A percentile compares a stretch with the other conserved stretches of the same genome.
Conservation (phyloP, 163 green algal species). For the Volvox carteri region DNA sequence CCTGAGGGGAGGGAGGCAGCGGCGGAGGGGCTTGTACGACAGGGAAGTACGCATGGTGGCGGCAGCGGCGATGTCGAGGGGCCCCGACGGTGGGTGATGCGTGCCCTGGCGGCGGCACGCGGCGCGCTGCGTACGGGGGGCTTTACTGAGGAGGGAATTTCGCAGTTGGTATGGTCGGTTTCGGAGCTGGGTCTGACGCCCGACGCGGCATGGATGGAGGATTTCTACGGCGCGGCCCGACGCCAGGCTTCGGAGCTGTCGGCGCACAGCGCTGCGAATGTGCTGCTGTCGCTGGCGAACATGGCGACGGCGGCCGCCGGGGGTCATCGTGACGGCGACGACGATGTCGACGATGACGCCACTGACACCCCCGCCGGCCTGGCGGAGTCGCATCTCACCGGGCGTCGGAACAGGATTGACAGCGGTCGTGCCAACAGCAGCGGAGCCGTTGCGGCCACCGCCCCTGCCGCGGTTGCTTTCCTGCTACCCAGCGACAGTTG, state of each 20-base stretch:
- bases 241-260: constrained; percentile 22
- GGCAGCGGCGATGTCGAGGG: not conserved
- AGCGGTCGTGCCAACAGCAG: not conserved
- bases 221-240: not conserved
- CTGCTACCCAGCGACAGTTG: not conserved
- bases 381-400: too few relatives aligned
- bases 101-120: constrained; percentile 17
- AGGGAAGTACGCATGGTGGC: not conserved
- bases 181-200: constrained; percentile 26
- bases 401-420: too few relatives aligned
- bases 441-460: not conserved
- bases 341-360: not conserved
- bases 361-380: too few relatives aligned
- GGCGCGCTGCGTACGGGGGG: not conserved
- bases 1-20: not conserved
- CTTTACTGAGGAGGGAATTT: constrained; percentile 44
- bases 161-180: constrained; percentile 42
- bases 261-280: constrained; percentile 33
- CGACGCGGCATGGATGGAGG: not conserved
- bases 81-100: not conserved
- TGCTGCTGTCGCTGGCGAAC: constrained; percentile 14
- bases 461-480: not conserved
- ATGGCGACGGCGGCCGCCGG: not conserved
- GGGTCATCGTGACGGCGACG: not conserved
- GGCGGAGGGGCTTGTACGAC: too few relatives aligned